These are phyloP conservation scores for Lentinus brumalis DNA, from an alignment of 768 basidiomycete species.

Conservation along the genomic window DNA sequence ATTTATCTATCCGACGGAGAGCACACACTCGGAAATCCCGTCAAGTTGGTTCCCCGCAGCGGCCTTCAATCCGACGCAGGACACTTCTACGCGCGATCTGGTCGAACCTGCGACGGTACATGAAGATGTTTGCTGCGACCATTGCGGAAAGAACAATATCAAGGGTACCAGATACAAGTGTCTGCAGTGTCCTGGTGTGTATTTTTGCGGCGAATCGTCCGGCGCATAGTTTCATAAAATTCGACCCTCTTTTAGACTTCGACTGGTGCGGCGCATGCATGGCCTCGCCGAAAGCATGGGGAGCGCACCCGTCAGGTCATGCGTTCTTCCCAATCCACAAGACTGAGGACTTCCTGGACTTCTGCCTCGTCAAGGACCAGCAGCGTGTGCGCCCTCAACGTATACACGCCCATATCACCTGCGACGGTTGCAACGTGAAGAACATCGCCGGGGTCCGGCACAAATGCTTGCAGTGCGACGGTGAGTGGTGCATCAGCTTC, in stretches of 20 bases:
- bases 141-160: slow-evolving; percentile 19
- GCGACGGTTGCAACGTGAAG: slow-evolving; percentile 58
- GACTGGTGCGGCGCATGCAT: slow-evolving; percentile 25
- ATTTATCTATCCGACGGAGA: not conserved
- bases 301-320: slow-evolving; percentile 13
- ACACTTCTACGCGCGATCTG: not conserved
- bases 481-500: slow-evolving; percentile 1
- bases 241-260: slow-evolving; percentile 11
- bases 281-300: slow-evolving; percentile 11
- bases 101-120: not conserved
- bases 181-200: slow-evolving; percentile 23
- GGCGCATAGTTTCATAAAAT: not conserved
- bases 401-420: slow-evolving; percentile 55
- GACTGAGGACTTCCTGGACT: slow-evolving; percentile 4
- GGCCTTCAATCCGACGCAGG: not conserved
- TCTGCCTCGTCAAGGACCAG: slow-evolving; percentile 9
- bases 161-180: slow-evolving; percentile 24
- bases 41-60: not conserved
- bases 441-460: slow-evolving; percentile 65
- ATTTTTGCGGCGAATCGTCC: not conserved
- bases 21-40: not conserved
- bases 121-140: slow-evolving; percentile 20
- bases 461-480: slow-evolving; percentile 76
- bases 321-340: slow-evolving; percentile 22
- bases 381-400: not conserved